These are phyloP conservation scores for Talaromyces sp. DNA, from an alignment of 2,329 filamentous ascomycete genomes.

Conservation along the genomic window DNA sequence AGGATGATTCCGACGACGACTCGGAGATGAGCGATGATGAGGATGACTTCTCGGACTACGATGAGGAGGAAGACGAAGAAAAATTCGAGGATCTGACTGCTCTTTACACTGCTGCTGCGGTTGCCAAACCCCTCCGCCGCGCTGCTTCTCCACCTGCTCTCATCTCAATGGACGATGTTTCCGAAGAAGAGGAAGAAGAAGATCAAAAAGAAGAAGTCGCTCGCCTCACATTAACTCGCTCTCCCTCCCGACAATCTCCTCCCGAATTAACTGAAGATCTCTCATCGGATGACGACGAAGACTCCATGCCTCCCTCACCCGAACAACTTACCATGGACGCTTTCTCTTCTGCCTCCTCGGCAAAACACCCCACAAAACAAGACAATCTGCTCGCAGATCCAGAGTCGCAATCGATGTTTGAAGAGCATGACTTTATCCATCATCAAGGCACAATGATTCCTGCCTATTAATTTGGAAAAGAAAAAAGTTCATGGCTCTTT, in stretches of 20 bases:
- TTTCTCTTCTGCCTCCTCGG: constrained; percentile 47
- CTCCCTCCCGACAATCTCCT: constrained; percentile 63
- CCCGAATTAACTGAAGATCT: constrained; percentile 67
- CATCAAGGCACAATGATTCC: constrained; percentile 44
- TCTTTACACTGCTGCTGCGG: constrained; percentile 15
- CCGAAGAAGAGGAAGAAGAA: constrained; percentile 54
- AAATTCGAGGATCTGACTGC: constrained; percentile 12
- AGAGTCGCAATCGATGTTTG: constrained; percentile 41
- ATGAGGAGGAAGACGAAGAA: constrained; percentile 32
- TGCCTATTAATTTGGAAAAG: constrained; percentile 38
- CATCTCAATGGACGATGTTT: constrained; percentile 40
- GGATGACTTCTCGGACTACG: constrained; percentile 43
- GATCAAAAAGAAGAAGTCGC: constrained; percentile 59
- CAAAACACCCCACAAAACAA: constrained; percentile 31
- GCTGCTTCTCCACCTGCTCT: constrained; percentile 29
- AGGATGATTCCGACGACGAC: constrained; percentile 61
- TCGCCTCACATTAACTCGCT: constrained; percentile 61
- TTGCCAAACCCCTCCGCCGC: constrained; percentile 21
- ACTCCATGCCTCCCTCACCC: constrained; percentile 66
- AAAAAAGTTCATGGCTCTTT: constrained; percentile 8
- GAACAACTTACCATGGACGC: constrained; percentile 51
- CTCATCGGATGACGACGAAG: constrained; percentile 62
- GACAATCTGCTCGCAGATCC: constrained; percentile 23
- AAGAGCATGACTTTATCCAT: constrained; percentile 43
- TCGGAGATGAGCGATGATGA: constrained; percentile 52